Conservation (phyloP, 305 asterid species). For the Euphrasia arctica region DNA sequence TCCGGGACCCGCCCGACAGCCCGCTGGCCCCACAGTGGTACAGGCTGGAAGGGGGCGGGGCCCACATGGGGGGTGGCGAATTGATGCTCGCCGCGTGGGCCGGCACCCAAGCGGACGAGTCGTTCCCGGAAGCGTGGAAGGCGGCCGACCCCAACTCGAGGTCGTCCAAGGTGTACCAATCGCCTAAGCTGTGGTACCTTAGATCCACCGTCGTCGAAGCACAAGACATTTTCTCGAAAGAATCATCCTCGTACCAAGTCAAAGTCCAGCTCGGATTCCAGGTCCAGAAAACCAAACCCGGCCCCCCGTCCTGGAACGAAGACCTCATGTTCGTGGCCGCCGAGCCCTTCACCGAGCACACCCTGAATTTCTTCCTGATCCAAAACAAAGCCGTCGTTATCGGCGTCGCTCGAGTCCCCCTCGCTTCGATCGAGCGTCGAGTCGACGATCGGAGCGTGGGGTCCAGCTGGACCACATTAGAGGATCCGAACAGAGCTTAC, state of each 20-base stretch:
- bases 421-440: conserved; percentile 62
- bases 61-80: conserved; percentile 56
- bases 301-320: conserved; percentile 78
- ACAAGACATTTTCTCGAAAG: conserved; percentile 55
- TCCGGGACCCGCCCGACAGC: conserved; percentile 89
- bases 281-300: conserved; percentile 61
- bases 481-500: conserved; percentile 52
- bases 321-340: conserved; percentile 74
- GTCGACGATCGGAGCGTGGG: conserved; percentile 76
- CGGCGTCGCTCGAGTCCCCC: conserved; percentile 55
- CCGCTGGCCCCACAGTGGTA: conserved; percentile 92
- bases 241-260: conserved; percentile 42
- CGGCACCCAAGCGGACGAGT: conserved; percentile 90
- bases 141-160: conserved; percentile 57
- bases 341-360: conserved; percentile 66
- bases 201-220: conserved; percentile 77
- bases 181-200: conserved; percentile 85
- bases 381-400: conserved; percentile 41
- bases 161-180: conserved; percentile 65
- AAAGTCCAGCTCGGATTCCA: conserved; percentile 76
- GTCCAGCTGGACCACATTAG: conserved; percentile 76
- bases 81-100: conserved; percentile 93
- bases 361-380: conserved; percentile 40
- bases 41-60: conserved; percentile 88
- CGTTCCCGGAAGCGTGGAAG: conserved; percentile 93